Evolutionary conservation across 2,329 filamentous ascomycete genomes (phyloP), one percentile per base, ranked within the genome.

Genomic region (Paramyrothecium roridum): DNA sequence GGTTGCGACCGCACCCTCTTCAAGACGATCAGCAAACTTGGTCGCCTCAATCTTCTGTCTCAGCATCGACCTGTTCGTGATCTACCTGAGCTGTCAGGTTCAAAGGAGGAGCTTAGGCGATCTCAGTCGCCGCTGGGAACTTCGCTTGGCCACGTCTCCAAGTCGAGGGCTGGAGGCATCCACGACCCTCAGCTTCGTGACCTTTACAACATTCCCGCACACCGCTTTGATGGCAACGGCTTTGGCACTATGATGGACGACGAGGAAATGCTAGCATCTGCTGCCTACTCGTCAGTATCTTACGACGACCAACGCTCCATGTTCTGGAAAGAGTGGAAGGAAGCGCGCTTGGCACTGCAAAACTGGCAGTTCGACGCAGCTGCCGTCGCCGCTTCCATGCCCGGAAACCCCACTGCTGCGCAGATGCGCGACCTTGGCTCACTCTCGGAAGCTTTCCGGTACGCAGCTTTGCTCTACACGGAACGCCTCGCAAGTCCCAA

Each of bases 301-400:
- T 78, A 80, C 60, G 81, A 87, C 54, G 85, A 89, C 63, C 76
- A 83, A 48, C 80, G 83, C 43, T 77, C 80, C 40, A 77, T 76
- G n/a, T 96, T 96, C 71, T 96, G 91, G 91, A 77, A 80, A 26
- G 91, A 96, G 71, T 96, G 92, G 92, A 88, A 87, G 67, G 87
- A 91, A 52, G 84, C 92, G 3, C 89, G 90, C 26, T 80, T 84
- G 48, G 84, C 87, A 4, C 83, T 97, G 10, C 88, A 93, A 67
- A 84, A 84, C 59, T 96, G 92, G 92, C 83, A 91, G 60, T 90
- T 95, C 64, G 83, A 89, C 60, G 70, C 81, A 0, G 70, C 76
- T 8, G 74, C 80, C 10, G 70, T 85, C 12, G 72, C 78, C 16
- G 70, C 78, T 3, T 80, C 78, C 10, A 75, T 86, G 12, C 79